Evolutionary conservation across 2,329 filamentous ascomycete species (phyloP).

Genomic region (Fusarium nygamai): DNA sequence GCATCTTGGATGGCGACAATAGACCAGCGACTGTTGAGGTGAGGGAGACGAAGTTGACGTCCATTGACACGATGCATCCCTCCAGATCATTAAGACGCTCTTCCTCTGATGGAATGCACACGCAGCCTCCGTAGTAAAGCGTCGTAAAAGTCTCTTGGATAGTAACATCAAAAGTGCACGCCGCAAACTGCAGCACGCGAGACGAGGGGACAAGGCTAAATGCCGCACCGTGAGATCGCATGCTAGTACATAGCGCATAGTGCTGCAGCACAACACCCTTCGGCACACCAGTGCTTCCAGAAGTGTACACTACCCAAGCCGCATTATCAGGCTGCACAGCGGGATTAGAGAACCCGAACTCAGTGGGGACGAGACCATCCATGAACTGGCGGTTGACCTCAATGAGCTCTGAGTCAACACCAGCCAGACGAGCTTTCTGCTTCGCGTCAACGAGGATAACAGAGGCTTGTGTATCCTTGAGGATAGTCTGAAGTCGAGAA

Average conservation of each 20-base stretch:
- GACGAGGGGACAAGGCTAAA: background rate
- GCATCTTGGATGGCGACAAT: background rate
- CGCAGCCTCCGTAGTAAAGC: background rate
- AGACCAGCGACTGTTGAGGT: background rate
- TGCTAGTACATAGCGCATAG: background rate
- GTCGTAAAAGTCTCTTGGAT: conserved; percentile 1
- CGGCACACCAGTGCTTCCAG: background rate
- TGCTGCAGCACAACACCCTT: background rate
- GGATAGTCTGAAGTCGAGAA: background rate
- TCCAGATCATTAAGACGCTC: background rate
- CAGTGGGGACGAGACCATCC: background rate
- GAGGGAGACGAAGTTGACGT: background rate
- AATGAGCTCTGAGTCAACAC: background rate
- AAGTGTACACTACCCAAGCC: background rate
- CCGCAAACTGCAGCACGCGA: background rate
- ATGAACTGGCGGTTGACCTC: background rate
- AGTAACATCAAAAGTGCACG: background rate
- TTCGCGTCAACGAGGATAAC: background rate
- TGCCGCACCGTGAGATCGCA: background rate
- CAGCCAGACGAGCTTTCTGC: background rate
- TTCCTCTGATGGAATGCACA: background rate
- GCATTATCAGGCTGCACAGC: background rate
- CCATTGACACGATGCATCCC: background rate
- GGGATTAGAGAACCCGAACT: background rate
- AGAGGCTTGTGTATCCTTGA: background rate